Conservation (phyloP, 1,139 yeast species). For the Suhomyces atakaporum region DNA sequence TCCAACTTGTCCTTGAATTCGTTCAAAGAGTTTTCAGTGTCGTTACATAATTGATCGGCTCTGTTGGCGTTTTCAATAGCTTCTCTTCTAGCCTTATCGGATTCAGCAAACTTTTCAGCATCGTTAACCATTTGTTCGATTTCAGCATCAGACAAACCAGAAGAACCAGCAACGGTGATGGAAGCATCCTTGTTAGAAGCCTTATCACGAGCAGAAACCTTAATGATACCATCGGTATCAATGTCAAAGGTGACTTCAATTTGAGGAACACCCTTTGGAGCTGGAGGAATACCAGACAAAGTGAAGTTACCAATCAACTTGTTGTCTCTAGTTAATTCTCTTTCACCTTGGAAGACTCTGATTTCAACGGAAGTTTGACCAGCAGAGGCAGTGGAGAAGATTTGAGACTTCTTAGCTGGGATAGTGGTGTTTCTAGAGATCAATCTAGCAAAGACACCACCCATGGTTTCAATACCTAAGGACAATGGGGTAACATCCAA, state of each 20-base stretch:
- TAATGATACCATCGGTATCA: conserved; percentile 98
- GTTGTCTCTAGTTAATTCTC: conserved; percentile 98
- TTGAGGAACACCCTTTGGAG: conserved; percentile 99
- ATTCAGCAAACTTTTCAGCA: conserved; percentile 96
- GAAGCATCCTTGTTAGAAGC: conserved; percentile 98
- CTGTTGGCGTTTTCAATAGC: conserved; percentile 94
- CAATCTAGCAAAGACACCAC: conserved; percentile 97
- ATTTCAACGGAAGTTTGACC: conserved; percentile 99
- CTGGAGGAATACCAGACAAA: conserved; percentile 95
- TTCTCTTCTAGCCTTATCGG: conserved; percentile 94
- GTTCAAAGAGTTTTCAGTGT: conserved; percentile 90
- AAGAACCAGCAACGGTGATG: conserved; percentile 97
- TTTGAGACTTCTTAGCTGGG: conserved; percentile 96
- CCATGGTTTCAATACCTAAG: conserved; percentile 97
- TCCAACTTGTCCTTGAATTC: conserved; percentile 95
- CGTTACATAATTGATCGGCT: conserved; percentile 95
- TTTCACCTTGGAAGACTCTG: conserved; percentile 99
- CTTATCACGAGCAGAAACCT: conserved; percentile 98
- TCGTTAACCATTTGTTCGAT: conserved; percentile 98
- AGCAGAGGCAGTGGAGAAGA: conserved; percentile 97
- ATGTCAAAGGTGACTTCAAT: conserved; percentile 97
- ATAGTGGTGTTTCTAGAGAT: conserved; percentile 97
- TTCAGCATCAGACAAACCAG: conserved; percentile 95
- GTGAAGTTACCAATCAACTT: conserved; percentile 98
- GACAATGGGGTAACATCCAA: conserved; percentile 98